Evolutionary conservation across 148 eudicot species (phyloP).

Genomic region (Spergularia marina): DNA sequence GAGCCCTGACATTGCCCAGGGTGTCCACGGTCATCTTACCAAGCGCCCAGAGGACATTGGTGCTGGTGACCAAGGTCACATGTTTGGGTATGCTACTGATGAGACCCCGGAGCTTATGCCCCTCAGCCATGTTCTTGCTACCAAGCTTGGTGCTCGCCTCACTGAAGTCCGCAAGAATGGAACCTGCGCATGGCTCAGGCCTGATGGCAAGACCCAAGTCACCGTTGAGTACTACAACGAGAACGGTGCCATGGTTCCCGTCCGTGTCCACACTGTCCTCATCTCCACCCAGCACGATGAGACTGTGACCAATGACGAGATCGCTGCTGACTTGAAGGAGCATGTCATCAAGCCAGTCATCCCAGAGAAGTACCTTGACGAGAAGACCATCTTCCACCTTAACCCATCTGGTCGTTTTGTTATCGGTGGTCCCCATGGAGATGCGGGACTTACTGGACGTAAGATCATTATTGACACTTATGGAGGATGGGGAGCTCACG

Average conservation of each 20-base stretch:
- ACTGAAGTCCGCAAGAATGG: constrained; percentile 67
- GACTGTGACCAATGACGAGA: constrained; percentile 64
- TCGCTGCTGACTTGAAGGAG: constrained; percentile 63
- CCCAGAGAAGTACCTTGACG: constrained; percentile 53
- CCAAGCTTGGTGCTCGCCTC: constrained; percentile 64
- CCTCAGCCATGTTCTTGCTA: constrained; percentile 63
- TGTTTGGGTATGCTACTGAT: constrained; percentile 67
- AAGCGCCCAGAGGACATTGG: constrained; percentile 63
- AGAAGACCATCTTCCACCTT: constrained; percentile 62
- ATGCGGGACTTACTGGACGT: constrained; percentile 66
- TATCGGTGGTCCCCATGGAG: constrained; percentile 76
- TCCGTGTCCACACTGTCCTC: constrained; percentile 68
- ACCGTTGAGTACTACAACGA: constrained; percentile 66
- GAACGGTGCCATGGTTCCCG: constrained; percentile 65
- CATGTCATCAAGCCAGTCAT: constrained; percentile 53
- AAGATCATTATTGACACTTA: constrained; percentile 61
- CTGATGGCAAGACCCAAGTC: constrained; percentile 73
- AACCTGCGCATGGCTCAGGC: constrained; percentile 62
- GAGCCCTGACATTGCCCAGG: constrained; percentile 67
- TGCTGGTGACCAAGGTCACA: constrained; percentile 64
- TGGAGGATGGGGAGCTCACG: constrained; percentile 60
- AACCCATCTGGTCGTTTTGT: constrained; percentile 67
- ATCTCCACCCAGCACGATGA: constrained; percentile 73
- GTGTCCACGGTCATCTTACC: constrained; percentile 61
- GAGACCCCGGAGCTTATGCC: constrained; percentile 75